Base-by-base conservation (phyloP, 179 eudicot species). In the Dionaea muscipula region DNA sequence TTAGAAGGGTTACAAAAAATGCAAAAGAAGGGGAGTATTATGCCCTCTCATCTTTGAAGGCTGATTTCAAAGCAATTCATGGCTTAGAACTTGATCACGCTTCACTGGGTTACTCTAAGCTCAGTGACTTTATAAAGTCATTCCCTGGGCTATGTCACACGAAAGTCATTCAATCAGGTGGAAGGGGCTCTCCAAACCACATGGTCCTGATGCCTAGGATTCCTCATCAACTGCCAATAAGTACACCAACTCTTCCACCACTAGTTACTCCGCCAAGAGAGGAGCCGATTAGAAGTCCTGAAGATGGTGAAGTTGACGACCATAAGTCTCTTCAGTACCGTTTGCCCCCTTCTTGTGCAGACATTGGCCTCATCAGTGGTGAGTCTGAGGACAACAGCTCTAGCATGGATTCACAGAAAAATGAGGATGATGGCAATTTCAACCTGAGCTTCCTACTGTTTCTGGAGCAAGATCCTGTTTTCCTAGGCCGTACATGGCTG, bases 21-120 rank as follows among this genome's bases (percentile, higher is more conserved):
- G 15, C 62, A 49, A 55, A 35, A 25, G 60, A 36, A 60, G 76
- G 70, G 36, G 70, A 64, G 52, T 68, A 26, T 26, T 72, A 72
- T 61, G 56, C 77, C 49, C 64, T 72, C n/a, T 72, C 77, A 26
- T 72, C 77, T 60, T 19, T 72, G 61, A 72, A 72, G 65, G 22
- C 73, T 11, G 77, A 72, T 52, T 72, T 72, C 35, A 68, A 60
- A 57, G 22, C 63, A 28, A 50, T 52, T 0, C 60, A 55, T 52
- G 67, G 77, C 61, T 39, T 64, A 8, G 70, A 68, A 39, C 77
- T 72, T 44, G 73, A 68, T 33, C 77, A 72, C 46, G 63, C 61
- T 26, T 63, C 77, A 23, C 63, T 72, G 35, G 77, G 77, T 9
- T 68, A 72, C 63, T 51, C 70, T 21, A 72, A 72, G 66, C 63